Percentiles rank a stretch among this genome's conserved stretches.
Conservation (phyloP, 2,329 filamentous ascomycete genomes). For the Colletotrichum destructivum region DNA sequence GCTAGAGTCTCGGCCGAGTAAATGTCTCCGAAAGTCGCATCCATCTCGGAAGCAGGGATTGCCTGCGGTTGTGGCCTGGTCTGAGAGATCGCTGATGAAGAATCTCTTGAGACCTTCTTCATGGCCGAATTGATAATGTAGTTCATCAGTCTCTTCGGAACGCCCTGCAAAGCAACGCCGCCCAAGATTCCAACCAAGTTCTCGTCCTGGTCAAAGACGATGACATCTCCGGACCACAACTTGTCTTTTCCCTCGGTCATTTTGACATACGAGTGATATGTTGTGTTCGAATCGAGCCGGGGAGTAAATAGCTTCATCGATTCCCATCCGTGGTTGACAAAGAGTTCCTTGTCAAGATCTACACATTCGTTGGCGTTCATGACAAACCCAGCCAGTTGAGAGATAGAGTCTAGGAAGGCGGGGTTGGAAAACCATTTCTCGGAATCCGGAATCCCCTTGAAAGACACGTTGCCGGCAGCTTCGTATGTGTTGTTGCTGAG, state of each 20-base stretch:
- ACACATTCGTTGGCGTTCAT: conserved; percentile 72
- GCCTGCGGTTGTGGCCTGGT: conserved; percentile 46
- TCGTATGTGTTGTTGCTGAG: conserved; percentile 62
- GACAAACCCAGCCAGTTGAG: conserved; percentile 73
- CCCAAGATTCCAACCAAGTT: conserved; percentile 62
- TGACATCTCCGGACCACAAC: conserved; percentile 67
- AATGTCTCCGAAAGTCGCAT: background rate
- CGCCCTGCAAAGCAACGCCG: conserved; percentile 77
- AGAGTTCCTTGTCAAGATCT: conserved; percentile 68
- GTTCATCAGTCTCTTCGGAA: conserved; percentile 76
- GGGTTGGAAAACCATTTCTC: conserved; percentile 69
- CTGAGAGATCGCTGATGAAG: conserved; percentile 60
- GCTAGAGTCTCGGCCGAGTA: background rate
- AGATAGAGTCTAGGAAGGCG: conserved; percentile 71
- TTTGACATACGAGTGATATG: conserved; percentile 69
- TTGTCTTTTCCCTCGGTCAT: conserved; percentile 68
- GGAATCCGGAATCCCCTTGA: conserved; percentile 62
- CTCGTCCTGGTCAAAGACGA: conserved; percentile 68
- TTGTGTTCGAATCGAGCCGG: conserved; percentile 59
- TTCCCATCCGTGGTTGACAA: conserved; percentile 73
- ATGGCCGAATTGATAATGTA: conserved; percentile 66
- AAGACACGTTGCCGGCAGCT: conserved; percentile 59
- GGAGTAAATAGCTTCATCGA: conserved; percentile 63
- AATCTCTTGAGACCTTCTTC: conserved; percentile 58
- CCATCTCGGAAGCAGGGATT: background rate